phyloP scores from a whole-genome alignment of 495 filamentous ascomycete species.

The Penicillium longicatenatum region DNA sequence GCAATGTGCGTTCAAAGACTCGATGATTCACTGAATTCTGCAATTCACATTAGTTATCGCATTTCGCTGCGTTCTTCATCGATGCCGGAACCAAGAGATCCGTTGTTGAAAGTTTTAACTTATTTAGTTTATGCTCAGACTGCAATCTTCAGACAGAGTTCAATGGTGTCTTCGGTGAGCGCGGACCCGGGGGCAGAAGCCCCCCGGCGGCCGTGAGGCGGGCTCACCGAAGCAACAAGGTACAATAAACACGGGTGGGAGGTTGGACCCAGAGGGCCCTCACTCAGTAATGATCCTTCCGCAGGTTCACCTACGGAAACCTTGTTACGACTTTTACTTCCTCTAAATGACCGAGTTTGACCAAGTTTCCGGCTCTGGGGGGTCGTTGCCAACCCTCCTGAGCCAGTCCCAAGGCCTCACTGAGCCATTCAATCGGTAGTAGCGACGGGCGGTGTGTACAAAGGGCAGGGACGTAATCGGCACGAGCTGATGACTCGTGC shows the following conservation, averaged over 20 bases:
- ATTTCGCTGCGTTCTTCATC: constrained; percentile 75
- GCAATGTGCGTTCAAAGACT: constrained; percentile 75
- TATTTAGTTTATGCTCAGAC: constrained; percentile 36
- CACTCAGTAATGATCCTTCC: constrained; percentile 66
- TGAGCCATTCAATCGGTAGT: constrained; percentile 77
- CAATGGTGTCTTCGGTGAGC: constrained; percentile 36
- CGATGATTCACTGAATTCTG: constrained; percentile 73
- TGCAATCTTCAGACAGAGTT: constrained; percentile 29
- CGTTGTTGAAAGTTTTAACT: constrained; percentile 68
- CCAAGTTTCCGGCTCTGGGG: constrained; percentile 67
- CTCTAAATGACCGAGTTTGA: constrained; percentile 76
- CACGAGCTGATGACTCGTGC: constrained; percentile 62
- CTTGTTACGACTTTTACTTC: constrained; percentile 77
- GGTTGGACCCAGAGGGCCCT: constrained; percentile 26
- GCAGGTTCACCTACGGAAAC: constrained; percentile 74
- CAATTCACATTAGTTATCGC: constrained; percentile 75
- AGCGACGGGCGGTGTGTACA: constrained; percentile 69
- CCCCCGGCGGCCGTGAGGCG: constrained; percentile 24
- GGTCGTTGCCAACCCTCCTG: constrained; percentile 64
- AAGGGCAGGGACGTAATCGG: constrained; percentile 65
- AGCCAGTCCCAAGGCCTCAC: constrained; percentile 71
- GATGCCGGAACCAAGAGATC: constrained; percentile 73
- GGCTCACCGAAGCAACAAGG: constrained; percentile 45
- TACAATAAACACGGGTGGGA: constrained; percentile 34
- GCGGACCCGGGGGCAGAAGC: constrained; percentile 20